These are phyloP conservation scores for Agaricales sp. DNA, from an alignment of 1,284 basidiomycete species.

Conservation along the genomic window DNA sequence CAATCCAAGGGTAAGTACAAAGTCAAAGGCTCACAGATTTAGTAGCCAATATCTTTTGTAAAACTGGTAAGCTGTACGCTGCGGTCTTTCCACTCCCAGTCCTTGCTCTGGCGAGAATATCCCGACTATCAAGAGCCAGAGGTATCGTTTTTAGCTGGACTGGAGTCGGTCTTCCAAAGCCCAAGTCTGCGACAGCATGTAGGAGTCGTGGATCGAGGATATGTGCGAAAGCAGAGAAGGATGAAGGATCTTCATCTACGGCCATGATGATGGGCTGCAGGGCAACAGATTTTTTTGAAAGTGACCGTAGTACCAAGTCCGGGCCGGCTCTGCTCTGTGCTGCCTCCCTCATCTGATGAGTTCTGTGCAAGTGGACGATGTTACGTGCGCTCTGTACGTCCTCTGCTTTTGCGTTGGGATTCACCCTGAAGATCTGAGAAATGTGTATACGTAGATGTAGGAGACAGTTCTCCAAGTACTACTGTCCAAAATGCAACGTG, in stretches of 20 bases:
- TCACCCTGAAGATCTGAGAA: no score
- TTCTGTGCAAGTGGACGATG: not conserved
- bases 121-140: constrained; percentile 80
- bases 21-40: constrained; percentile 65
- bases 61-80: constrained; percentile 86
- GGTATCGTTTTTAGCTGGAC: constrained; percentile 80
- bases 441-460: constrained; percentile 34
- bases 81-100: constrained; percentile 98
- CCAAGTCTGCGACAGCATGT: constrained; percentile 70
- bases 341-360: not conserved
- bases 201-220: constrained; percentile 70
- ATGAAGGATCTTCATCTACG: constrained; percentile 35
- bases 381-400: not conserved
- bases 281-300: constrained; percentile 7
- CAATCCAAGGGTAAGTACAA: constrained; percentile 6
- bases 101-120: constrained; percentile 88
- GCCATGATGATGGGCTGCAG: constrained; percentile 21
- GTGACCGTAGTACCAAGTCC: no score
- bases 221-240: constrained; percentile 62
- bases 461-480: constrained; percentile 67
- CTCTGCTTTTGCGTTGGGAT: no score
- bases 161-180: constrained; percentile 75
- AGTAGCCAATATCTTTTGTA: constrained; percentile 80
- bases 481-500: constrained; percentile 71
- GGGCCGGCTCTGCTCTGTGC: not conserved